Evolutionary conservation across 305 asterid species (phyloP).

Genomic region (Fraxinus ornus): DNA sequence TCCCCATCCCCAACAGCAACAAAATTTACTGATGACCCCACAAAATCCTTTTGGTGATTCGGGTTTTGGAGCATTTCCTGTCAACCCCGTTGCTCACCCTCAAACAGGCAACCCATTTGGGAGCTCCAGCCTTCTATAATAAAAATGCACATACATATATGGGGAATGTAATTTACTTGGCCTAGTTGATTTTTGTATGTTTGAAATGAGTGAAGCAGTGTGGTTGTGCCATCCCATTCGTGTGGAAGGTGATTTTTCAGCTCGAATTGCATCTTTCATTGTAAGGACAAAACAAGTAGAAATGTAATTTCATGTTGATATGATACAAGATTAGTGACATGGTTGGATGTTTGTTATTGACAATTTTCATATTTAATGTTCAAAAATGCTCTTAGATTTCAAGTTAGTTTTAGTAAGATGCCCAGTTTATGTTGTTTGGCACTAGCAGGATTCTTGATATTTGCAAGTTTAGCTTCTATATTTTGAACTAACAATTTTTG

Average conservation of each 20-base stretch:
- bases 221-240: constrained; percentile 16
- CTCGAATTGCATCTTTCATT: not conserved
- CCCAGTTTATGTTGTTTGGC: not conserved
- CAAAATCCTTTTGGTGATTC: constrained; percentile 83
- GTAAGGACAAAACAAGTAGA: not conserved
- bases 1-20: constrained; percentile 54
- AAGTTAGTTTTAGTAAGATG: not conserved
- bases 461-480: not conserved
- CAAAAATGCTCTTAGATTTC: not conserved
- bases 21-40: constrained; percentile 39
- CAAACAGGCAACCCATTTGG: constrained; percentile 81
- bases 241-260: constrained; percentile 21
- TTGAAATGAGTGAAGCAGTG: constrained; percentile 37
- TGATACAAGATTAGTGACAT: not conserved
- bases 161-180: constrained; percentile 36
- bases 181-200: constrained; percentile 48
- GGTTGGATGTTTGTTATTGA: not conserved
- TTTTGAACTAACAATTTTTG: not conserved
- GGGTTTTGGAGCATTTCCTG: constrained; percentile 66
- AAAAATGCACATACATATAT: constrained; percentile 29
- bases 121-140: constrained; percentile 55
- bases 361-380: not conserved
- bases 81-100: constrained; percentile 42
- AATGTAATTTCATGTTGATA: not conserved
- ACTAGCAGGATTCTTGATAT: not conserved